Evolutionary conservation across 768 basidiomycete genomes (phyloP), one percentile per base, ranked within the genome.

Genomic region (Kwoniella pini): DNA sequence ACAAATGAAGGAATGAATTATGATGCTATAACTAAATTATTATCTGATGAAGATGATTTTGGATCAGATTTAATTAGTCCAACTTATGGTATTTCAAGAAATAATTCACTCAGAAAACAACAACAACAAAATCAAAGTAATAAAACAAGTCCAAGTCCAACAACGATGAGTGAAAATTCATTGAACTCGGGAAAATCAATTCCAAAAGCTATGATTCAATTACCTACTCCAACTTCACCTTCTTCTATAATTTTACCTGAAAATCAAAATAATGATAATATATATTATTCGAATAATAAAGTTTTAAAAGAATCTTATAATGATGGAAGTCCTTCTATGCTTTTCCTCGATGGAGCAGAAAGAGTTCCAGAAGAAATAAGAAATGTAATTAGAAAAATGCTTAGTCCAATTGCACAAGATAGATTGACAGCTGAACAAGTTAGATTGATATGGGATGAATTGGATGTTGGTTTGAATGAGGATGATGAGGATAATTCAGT

Each of bases 281-380:
- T 6, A 26, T 46, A 6, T 26, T 6, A 24, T 22, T 4, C 4
- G n/a, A 28, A 33, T 7, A 36, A 31, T 10, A 50, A 50, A 2
- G 19, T 15, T 48, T 33, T 63, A 13, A 42, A 15, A 3, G 44
- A 68, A 51, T 60, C 64, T 15, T 70, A 69, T 55, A n/a, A 40
- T 1, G 65, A 72, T 58, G 71, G 65, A 3, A 62, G 60, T 43
- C 70, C 68, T 0, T 30, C 64, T 7, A 67, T 75, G 69, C 4
- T 60, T 12, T 68, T 67, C 50, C 45, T 72, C 3, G 70, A 73
- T 45, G 72, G 71, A 1, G 2, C 17, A 12, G 68, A 68, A 12
- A 12, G 58, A 22, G 66, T 75, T 1, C 26, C 45, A 13, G 65
- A 68, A 27, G 39, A 53, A n/a, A 30, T 68, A 3, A 54, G 67